Base-by-base conservation (phyloP, 2,329 filamentous ascomycete species). In the Leptographium wingfieldii region DNA sequence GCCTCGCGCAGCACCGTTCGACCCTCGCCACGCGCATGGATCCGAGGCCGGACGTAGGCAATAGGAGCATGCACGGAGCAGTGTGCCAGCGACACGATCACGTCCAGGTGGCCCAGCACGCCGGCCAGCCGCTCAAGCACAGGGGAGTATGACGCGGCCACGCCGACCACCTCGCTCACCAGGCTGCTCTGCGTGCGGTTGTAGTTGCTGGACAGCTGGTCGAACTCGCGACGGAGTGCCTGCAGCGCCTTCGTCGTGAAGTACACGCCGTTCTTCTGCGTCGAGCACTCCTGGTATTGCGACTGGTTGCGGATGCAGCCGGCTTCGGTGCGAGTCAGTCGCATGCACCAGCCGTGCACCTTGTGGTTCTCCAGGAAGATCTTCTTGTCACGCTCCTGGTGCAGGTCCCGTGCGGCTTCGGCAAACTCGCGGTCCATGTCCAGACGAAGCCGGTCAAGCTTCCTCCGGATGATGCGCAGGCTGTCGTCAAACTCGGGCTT, bases 181-280 rank as follows among this genome's bases (percentile, higher is more conserved):
- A 99, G 79, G 55, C 92, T 91, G 63, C 83, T 87, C 73, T 99
- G 95, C 0, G 92, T 97, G 59, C 91, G 85, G 73, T 95, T 95
- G 76, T 99, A 99, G 69, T 90, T 96, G 63, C 91, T 86, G 0
- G 90, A 95, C 0, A 96, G 80, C 72, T 97, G 92, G 69, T 99
- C 92, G 66, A 95, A 91, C 68, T 99, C 92, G 58, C 92, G 84
- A 38, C 94, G 87, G 67, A 92, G 82, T 31, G 84, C 80, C 68
- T 91, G 87, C 67, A 99, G 78, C 38, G 81, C 84, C 59, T 84
- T 85, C 3, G 94, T 99, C 1, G 94, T 97, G 73, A 99, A 99
- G 75, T 94, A 99, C 59, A 97, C 94, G 52, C 94, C 94, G 70
- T 96, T 99, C 80, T 99, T 99, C 74, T 97, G 94, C 0, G 95